Evolutionary conservation across 441 rosid species (phyloP).

Genomic region (Erodium chrysanthum): DNA sequence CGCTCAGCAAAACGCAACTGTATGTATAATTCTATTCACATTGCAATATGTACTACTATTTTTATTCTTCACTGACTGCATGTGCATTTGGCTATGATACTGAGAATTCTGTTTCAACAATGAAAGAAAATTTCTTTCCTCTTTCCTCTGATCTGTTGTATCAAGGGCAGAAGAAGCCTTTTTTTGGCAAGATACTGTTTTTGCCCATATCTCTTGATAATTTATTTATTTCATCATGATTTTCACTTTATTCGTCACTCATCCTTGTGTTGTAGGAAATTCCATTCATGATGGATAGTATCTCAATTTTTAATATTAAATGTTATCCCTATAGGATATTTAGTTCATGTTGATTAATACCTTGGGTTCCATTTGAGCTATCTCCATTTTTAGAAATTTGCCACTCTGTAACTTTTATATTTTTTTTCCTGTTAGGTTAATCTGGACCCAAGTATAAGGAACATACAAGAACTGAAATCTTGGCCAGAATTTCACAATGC

Average conservation of each 20-base stretch:
- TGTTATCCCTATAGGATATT: not conserved
- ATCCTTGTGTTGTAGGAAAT: not conserved
- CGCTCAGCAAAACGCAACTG: slow-evolving; percentile 98
- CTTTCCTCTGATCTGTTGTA: not conserved
- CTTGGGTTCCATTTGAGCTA: slow-evolving; percentile 4
- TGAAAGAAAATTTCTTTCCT: slow-evolving; percentile 1
- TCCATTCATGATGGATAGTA: not conserved
- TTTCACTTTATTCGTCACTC: not conserved
- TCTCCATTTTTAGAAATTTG: slow-evolving; percentile 7
- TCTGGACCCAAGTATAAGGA: slow-evolving; percentile 82
- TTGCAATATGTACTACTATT: not conserved
- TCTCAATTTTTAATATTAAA: not conserved
- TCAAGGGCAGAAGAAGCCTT: not conserved
- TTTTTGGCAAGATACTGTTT: slow-evolving; percentile 4
- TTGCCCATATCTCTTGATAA: not conserved
- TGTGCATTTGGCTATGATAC: slow-evolving; percentile 4
- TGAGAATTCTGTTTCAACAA: slow-evolving; percentile 1
- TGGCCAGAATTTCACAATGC: slow-evolving; percentile 99
- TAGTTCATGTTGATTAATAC: not conserved
- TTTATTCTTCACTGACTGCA: slow-evolving; percentile 16
- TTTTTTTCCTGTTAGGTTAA: slow-evolving; percentile 49
- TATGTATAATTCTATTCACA: slow-evolving; percentile 34
- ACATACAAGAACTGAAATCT: slow-evolving; percentile 85
- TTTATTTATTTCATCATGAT: not conserved
- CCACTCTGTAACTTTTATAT: slow-evolving; percentile 15